Evolutionary conservation across 441 rosid genomes (phyloP), one percentile per base, ranked within the genome.

Genomic region (Erysimum cheiri): DNA sequence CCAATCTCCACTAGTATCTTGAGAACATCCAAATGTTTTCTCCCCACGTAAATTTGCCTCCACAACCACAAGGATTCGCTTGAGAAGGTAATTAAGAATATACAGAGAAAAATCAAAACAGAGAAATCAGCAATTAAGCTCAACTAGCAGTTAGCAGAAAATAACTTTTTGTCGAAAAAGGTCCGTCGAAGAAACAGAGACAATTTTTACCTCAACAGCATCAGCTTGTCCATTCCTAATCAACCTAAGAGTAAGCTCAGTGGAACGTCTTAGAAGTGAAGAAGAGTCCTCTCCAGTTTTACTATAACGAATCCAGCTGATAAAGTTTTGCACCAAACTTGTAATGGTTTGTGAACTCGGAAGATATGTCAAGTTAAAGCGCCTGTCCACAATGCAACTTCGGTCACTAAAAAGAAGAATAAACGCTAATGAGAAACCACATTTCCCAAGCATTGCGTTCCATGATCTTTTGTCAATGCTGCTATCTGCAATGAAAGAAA

Each of bases 251-350:
- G 93, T 90, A 84, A 93, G 84, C 74, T 91, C 94, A 64, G 84
- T 81, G 68, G 96, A 84, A 71, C 88, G 97, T 75, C 85, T 85
- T 67, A 85, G 70, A 75, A 85, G 84, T 65, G 92, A 80, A 81
- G 86, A 79, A 67, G 95, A 80, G 64, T 85, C 90, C 33, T 85
- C 92, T 66, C 87, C 87, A 35, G 80, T 78, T 75, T 81, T 81
- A 44, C 96, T 92, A 91, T 89, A 89, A 54, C 89, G 84, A 60
- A 96, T 83, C 98, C 93, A 89, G 87, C 97, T 87, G 32, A 75
- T 82, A 77, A 96, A 89, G 60, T 78, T 82, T 72, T 73, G 83
- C 56, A 84, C 92, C 58, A 83, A 75, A 83, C 80, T 75, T 76
- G 80, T 81, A 60, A 89, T 78, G 61, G 76, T 82, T 32, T 77